phyloP scores from a whole-genome alignment of 2,329 filamentous ascomycete genomes.

The Arthrobotrys musiformis region DNA sequence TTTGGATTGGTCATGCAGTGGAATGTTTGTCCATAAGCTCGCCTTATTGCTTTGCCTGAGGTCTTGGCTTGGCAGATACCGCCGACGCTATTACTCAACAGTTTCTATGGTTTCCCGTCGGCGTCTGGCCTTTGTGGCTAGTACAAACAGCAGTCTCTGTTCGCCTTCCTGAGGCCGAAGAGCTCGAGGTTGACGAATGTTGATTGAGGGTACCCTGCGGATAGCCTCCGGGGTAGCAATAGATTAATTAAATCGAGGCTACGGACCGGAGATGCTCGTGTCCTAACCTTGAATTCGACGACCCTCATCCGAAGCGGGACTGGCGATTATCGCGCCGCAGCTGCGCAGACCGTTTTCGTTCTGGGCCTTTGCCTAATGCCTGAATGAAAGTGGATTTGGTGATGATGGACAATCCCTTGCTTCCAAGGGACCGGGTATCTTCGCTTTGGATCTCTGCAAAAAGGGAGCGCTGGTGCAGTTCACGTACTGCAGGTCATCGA shows the following conservation, averaged over 20 bases:
- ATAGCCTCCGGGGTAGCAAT: not conserved
- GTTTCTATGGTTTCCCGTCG: conserved; percentile 2
- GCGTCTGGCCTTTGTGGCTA: conserved; percentile 34
- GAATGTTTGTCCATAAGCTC: not conserved
- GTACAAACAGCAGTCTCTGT: not conserved
- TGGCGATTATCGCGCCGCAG: not conserved
- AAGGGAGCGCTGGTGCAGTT: conserved; percentile 4
- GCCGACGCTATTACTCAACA: conserved; percentile 44
- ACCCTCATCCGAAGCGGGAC: not conserved
- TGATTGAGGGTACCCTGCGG: not conserved
- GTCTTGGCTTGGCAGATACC: conserved; percentile 12
- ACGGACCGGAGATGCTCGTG: conserved; percentile 34
- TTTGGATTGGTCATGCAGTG: conserved; percentile 17
- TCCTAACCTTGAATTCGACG: not conserved
- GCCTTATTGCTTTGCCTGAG: not conserved
- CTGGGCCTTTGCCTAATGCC: conserved; percentile 9
- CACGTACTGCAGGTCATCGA: conserved; percentile 52
- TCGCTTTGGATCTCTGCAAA: conserved; percentile 11
- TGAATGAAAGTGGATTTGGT: conserved; percentile 16
- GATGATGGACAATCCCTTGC: conserved; percentile 39
- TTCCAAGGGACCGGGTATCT: conserved; percentile 7
- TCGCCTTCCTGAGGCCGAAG: no score
- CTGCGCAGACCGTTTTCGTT: conserved; percentile 15
- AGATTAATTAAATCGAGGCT: no score
- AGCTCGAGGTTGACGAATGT: conserved; percentile 36